Evolutionary conservation across 345 rosid species (phyloP).

Genomic region (Syzygium oleosum): DNA sequence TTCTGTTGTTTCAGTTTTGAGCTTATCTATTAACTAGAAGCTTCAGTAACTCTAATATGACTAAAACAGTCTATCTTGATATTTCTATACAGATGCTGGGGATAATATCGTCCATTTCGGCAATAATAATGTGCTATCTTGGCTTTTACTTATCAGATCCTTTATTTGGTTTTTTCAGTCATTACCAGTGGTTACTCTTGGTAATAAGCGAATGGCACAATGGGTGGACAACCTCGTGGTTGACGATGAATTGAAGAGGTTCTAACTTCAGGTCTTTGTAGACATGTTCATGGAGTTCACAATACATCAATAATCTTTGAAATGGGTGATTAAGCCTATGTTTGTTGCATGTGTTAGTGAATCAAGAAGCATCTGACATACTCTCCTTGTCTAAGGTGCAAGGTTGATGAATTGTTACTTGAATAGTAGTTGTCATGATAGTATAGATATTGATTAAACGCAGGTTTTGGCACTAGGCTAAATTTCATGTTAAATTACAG

Average conservation of each 20-base stretch:
- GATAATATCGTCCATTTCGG: background rate
- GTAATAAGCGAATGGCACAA: constrained; percentile 96
- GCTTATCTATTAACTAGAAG: background rate
- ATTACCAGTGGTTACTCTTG: constrained; percentile 92
- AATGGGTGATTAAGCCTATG: background rate
- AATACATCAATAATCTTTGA: constrained; percentile 1
- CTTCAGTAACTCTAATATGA: background rate
- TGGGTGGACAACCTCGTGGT: constrained; percentile 80
- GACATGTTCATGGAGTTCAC: constrained; percentile 4
- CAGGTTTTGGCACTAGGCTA: background rate
- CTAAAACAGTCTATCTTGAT: background rate
- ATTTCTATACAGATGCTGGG: background rate
- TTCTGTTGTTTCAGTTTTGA: background rate
- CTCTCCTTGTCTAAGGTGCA: background rate
- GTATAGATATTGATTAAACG: background rate
- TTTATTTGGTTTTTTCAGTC: constrained; percentile 35
- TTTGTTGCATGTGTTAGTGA: background rate
- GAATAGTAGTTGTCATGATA: background rate
- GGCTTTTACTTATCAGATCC: background rate
- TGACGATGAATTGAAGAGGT: constrained; percentile 82
- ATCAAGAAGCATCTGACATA: background rate
- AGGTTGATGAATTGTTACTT: background rate
- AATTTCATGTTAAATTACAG: background rate
- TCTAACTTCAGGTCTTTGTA: constrained; percentile 84
- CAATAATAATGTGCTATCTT: background rate